Percentiles rank a stretch among this genome's conserved stretches.
Evolutionary conservation across 768 basidiomycete genomes (phyloP).

Genomic region (Lactifluus volemus): DNA sequence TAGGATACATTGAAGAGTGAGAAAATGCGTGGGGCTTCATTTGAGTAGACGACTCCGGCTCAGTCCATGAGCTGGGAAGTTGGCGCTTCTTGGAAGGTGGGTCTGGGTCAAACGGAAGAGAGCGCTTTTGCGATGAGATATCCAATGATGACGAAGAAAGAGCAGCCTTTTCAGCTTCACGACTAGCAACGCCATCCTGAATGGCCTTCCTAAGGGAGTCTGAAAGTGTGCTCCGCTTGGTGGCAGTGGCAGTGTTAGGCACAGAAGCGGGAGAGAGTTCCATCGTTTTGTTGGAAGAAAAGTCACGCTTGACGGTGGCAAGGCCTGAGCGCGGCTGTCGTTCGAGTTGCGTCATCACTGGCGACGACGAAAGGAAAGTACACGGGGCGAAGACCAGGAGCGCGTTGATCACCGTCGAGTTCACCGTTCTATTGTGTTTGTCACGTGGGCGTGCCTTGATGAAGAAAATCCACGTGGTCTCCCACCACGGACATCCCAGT

Average conservation of each 20-base stretch:
- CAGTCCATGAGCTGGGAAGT: conserved; percentile 17
- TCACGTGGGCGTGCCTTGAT: conserved; percentile 6
- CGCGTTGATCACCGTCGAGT: neutral
- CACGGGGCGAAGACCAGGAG: too few relatives aligned
- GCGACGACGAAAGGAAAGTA: neutral
- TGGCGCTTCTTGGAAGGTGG: conserved; percentile 11
- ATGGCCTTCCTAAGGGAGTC: conserved; percentile 17
- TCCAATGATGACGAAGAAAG: conserved; percentile 6
- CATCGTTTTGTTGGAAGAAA: conserved; percentile 33
- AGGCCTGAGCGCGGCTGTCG: conserved; percentile 46
- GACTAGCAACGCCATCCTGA: conserved; percentile 16
- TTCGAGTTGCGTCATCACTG: conserved; percentile 3
- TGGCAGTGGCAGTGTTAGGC: conserved; percentile 34
- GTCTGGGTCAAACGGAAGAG: conserved; percentile 12
- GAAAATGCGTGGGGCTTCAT: neutral
- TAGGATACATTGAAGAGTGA: neutral
- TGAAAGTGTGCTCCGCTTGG: conserved; percentile 27
- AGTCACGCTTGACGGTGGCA: conserved; percentile 52
- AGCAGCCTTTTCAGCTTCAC: conserved; percentile 9
- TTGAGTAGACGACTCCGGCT: neutral
- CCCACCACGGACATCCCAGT: neutral
- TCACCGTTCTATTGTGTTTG: neutral
- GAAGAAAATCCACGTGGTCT: neutral
- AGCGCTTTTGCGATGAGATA: conserved; percentile 20
- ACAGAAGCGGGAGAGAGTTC: conserved; percentile 28